Conservation (phyloP, 176 grass and related monocot genomes). For the Ensete ventricosum region DNA sequence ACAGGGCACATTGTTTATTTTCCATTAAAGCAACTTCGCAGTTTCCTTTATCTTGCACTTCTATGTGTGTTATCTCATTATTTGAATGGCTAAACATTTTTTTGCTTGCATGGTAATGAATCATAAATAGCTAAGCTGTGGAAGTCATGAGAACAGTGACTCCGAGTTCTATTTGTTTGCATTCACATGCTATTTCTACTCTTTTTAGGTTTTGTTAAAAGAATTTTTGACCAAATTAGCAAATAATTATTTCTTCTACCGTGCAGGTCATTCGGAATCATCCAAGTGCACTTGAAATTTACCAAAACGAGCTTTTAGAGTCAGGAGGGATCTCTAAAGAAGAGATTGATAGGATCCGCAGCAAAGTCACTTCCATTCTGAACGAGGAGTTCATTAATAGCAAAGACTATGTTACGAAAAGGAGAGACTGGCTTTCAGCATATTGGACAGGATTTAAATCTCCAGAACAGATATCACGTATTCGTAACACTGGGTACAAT, state of each 20-base stretch:
- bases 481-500: constrained; percentile 23
- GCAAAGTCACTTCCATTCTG: constrained; percentile 16
- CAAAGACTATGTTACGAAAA: constrained; percentile 19
- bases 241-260: neutral
- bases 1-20: too few relatives aligned
- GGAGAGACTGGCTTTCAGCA: constrained; percentile 25
- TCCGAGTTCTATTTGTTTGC: neutral
- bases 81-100: too few relatives aligned
- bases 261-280: constrained; percentile 18
- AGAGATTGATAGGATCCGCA: constrained; percentile 18
- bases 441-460: constrained; percentile 24
- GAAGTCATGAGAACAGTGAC: too few relatives aligned
- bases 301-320: constrained; percentile 21
- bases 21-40: too few relatives aligned
- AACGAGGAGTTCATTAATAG: constrained; percentile 22
- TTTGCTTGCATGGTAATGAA: too few relatives aligned
- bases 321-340: constrained; percentile 16
- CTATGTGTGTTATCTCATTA: too few relatives aligned
- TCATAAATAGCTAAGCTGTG: too few relatives aligned
- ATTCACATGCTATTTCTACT: too few relatives aligned
- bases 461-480: constrained; percentile 24
- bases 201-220: neutral
- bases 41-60: too few relatives aligned
- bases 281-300: constrained; percentile 15
- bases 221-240: neutral